Conservation (phyloP, 805 yeast genomes). For the Yarrowia hollandica region DNA sequence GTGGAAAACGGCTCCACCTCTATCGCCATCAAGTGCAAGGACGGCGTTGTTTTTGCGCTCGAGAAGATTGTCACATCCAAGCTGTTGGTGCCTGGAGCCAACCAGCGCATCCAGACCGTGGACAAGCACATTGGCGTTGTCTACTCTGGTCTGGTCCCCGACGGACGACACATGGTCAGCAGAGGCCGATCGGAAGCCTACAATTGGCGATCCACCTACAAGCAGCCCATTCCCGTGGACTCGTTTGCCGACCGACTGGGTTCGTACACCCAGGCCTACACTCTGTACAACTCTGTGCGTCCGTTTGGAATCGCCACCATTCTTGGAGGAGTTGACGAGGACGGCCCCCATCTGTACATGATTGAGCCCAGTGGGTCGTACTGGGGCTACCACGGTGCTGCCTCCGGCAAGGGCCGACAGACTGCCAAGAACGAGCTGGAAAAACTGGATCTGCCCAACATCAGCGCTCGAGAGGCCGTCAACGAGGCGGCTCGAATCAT, state of each 20-base stretch:
- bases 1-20: constrained; percentile 97
- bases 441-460: constrained; percentile 70
- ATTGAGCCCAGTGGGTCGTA: constrained; percentile 95
- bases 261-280: constrained; percentile 89
- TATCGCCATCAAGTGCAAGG: constrained; percentile 85
- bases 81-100: constrained; percentile 82
- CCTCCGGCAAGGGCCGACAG: constrained; percentile 98
- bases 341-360: constrained; percentile 93
- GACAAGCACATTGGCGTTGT: constrained; percentile 91
- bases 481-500: constrained; percentile 93
- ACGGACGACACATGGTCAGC: constrained; percentile 89
- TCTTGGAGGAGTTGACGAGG: constrained; percentile 87
- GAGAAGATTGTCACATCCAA: constrained; percentile 88
- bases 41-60: constrained; percentile 96
- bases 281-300: constrained; percentile 94
- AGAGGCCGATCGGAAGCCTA: constrained; percentile 91
- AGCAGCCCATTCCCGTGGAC: constrained; percentile 73
- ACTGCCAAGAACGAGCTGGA: constrained; percentile 96
- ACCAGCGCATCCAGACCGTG: constrained; percentile 86
- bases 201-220: constrained; percentile 72
- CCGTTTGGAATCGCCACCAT: constrained; percentile 95
- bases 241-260: constrained; percentile 86
- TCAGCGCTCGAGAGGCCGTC: constrained; percentile 78
- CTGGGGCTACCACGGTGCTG: constrained; percentile 98
- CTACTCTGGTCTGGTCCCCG: constrained; percentile 93